Evolutionary conservation across 1,284 basidiomycete species (phyloP), one percentile per base, ranked within the genome.

Genomic region (Neotropicomus parvogracilis): DNA sequence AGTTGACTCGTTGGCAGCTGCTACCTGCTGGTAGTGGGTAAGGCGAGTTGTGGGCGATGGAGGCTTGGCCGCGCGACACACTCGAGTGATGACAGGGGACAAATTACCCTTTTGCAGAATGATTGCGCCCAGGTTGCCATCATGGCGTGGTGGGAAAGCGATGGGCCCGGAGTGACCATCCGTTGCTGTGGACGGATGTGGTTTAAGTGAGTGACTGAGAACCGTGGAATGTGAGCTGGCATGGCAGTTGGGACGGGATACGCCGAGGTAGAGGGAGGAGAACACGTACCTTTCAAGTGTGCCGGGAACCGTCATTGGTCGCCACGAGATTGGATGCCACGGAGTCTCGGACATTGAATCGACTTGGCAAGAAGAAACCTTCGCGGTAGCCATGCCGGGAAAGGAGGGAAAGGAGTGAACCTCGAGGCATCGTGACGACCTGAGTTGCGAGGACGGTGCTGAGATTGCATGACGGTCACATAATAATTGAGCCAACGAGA

Each of bases 271-370:
- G 26, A 40, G 46, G 45, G 35, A 37, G 43, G 34, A 21, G 33
- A 44, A 39, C 26, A 45, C 28, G 48, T 48, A 21, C 28, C 14
- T 4, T 24, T 37, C 12, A 1, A 17, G 9, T 5, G 28, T 10
- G 21, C 40, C 24, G 44, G 43, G 37, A 48, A 11, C 28, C 46
- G 41, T 33, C 38, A 43, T 39, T 37, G 44, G 45, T 40, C 32
- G 40, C 29, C 46, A 39, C 20, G 24, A 34, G 31, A 9, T 21
- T n/a, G 32, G 26, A 28, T 21, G 62, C 47, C 59, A 65, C 60
- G 63, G 61, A 64, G 63, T 56, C 57, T 52, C 63, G 63, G 63
- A 64, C 60, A 61, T 62, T 62, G 63, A 64, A 63, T 44, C 33
- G 34, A 32, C 10, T 37, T 14, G 34, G 38, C 3, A 12, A 6